These are phyloP conservation scores for Blastosporella zonata DNA, from an alignment of 1,284 basidiomycete genomes.

Conservation along the genomic window DNA sequence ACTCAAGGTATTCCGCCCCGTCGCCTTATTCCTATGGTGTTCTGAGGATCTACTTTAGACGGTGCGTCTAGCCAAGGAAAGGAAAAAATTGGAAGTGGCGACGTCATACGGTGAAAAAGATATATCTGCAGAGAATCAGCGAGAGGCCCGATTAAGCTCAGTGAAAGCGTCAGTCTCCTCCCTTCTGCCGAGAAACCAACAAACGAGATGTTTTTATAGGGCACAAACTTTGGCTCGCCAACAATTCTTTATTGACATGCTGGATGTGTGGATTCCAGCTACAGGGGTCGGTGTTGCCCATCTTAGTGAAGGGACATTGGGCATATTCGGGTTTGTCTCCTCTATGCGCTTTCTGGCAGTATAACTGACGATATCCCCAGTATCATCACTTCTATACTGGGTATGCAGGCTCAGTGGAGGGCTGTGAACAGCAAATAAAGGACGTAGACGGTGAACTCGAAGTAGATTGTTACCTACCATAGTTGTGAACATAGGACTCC, in stretches of 20 bases:
- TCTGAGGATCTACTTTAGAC: conserved; percentile 35
- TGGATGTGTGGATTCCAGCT: conserved; percentile 90
- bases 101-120: conserved; percentile 57
- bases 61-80: conserved; percentile 57
- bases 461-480: not conserved
- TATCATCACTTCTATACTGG: conserved; percentile 59
- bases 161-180: conserved; percentile 50
- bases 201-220: conserved; percentile 37
- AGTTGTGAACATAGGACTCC: not conserved
- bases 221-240: conserved; percentile 63
- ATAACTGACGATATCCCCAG: conserved; percentile 30
- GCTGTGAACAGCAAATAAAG: conserved; percentile 44
- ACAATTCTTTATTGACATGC: conserved; percentile 78
- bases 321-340: conserved; percentile 70
- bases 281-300: conserved; percentile 76
- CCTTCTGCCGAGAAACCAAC: not conserved
- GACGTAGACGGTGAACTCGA: not conserved
- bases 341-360: not conserved
- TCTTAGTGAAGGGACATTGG: conserved; percentile 85
- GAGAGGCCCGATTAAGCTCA: conserved; percentile 57
- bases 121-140: conserved; percentile 63
- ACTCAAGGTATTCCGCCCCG: conserved; percentile 51
- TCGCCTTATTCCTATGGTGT: not conserved
- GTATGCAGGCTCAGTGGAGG: conserved; percentile 53
- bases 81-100: conserved; percentile 45